phyloP scores from a whole-genome alignment of 108 stramenopile genomes.

The Aurantiochytrium sp. region DNA sequence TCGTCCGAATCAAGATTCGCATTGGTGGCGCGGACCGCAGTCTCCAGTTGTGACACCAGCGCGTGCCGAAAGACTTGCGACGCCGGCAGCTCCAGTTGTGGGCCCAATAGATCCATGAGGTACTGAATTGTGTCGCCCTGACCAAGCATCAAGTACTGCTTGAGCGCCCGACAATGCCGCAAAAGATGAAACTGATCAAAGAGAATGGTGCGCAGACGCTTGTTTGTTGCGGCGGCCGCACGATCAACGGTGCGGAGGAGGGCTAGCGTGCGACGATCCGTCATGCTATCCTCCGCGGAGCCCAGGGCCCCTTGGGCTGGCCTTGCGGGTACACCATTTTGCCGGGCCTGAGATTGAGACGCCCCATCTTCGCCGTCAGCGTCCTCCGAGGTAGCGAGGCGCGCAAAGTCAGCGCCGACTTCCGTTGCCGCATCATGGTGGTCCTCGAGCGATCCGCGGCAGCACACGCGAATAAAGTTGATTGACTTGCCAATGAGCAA shows the following conservation, averaged over 20 bases:
- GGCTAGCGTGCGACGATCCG: not conserved
- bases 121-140: constrained; percentile 89
- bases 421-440: constrained; percentile 1
- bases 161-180: constrained; percentile 77
- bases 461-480: constrained; percentile 78
- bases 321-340: not conserved
- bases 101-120: constrained; percentile 62
- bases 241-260: constrained; percentile 49
- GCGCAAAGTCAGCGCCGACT: constrained; percentile 24
- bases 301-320: not conserved
- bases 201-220: constrained; percentile 64
- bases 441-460: constrained; percentile 31
- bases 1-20: constrained; percentile 64
- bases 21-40: constrained; percentile 72
- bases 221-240: constrained; percentile 55
- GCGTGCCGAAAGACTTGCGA: constrained; percentile 68
- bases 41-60: constrained; percentile 65
- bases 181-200: constrained; percentile 62
- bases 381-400: not conserved
- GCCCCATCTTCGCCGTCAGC: not conserved
- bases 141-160: constrained; percentile 83
- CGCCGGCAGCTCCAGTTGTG: constrained; percentile 36
- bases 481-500: constrained; percentile 84
- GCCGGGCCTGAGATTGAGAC: not conserved
- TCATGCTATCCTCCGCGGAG: not conserved